Evolutionary conservation across 1,284 basidiomycete species (phyloP), one percentile per base, ranked within the genome.

Genomic region (Boletus albobrunnescens): DNA sequence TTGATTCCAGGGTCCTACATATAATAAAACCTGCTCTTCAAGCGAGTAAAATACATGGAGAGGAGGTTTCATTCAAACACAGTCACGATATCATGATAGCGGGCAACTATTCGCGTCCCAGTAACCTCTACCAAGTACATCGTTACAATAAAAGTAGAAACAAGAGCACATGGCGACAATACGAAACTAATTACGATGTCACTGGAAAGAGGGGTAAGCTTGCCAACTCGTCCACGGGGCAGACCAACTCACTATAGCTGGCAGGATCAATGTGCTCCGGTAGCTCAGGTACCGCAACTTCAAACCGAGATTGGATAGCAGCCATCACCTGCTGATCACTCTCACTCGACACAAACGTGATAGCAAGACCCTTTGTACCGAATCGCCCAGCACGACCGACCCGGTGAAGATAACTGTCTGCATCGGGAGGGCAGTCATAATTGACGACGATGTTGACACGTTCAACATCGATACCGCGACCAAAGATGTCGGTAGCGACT

Each of bases 331-430:
- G 88, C 65, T 91, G 84, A 67, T 99, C 96, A 53, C 78, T 82
- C 45, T 97, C 94, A 23, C 84, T 89, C 4, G 93, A 85, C 39
- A 97, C 91, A 67, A 96, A 99, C 10, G 94, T 95, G 69, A 99
- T 94, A n/a, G 94, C 94, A 32, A 99, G 82, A 81, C 96, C 96
- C 73, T 99, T 99, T 37, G 96, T 99, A 56, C 96, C 96, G 71
- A 99, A 99, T 60, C 96, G 91, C 58, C 96, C 96, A 56, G 96
- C 96, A 78, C 96, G 94, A 58, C 94, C 96, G 51, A 99, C 96
- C 71, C 96, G 89, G 73, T 99, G 96, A 46, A 99, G 80, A 71
- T 99, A 99, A 55, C 90, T 94, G 73, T 99, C 96, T 30, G 96
- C 96, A 64, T 99, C 96, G 39, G 87, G 80, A 35, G 96, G 94